These are phyloP conservation scores for Trapa bicornis DNA, from an alignment of 345 rosid genomes.

Conservation along the genomic window DNA sequence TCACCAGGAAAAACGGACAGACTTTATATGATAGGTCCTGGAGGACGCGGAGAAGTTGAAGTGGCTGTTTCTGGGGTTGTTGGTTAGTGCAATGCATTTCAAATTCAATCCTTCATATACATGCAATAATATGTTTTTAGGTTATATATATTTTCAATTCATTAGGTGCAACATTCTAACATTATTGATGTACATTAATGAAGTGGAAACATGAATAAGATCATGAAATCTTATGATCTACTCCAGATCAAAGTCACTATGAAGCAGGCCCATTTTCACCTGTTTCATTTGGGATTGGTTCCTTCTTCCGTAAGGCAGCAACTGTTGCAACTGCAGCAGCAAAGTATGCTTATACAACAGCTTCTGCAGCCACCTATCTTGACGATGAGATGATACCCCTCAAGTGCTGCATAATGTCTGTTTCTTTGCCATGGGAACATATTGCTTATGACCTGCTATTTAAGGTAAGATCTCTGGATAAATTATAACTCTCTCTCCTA, in stretches of 20 bases:
- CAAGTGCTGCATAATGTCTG: slow-evolving; percentile 91
- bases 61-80: slow-evolving; percentile 92
- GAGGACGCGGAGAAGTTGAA: slow-evolving; percentile 99
- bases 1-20: slow-evolving; percentile 70
- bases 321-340: slow-evolving; percentile 88
- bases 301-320: slow-evolving; percentile 79
- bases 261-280: slow-evolving; percentile 76
- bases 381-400: slow-evolving; percentile 89
- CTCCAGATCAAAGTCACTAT: slow-evolving; percentile 84
- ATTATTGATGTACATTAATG: not conserved
- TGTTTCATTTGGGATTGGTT: slow-evolving; percentile 58
- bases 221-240: slow-evolving; percentile 10
- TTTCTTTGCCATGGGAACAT: slow-evolving; percentile 88
- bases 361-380: slow-evolving; percentile 43
- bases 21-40: slow-evolving; percentile 93
- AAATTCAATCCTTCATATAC: not conserved
- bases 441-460: slow-evolving; percentile 88
- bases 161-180: not conserved
- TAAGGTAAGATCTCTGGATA: slow-evolving; percentile 40
- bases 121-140: not conserved
- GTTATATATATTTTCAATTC: not conserved
- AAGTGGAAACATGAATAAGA: not conserved
- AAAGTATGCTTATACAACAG: slow-evolving; percentile 87
- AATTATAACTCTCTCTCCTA: not conserved
- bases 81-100: slow-evolving; percentile 26